phyloP scores from a whole-genome alignment of 345 rosid species.

The Punica granatum region DNA sequence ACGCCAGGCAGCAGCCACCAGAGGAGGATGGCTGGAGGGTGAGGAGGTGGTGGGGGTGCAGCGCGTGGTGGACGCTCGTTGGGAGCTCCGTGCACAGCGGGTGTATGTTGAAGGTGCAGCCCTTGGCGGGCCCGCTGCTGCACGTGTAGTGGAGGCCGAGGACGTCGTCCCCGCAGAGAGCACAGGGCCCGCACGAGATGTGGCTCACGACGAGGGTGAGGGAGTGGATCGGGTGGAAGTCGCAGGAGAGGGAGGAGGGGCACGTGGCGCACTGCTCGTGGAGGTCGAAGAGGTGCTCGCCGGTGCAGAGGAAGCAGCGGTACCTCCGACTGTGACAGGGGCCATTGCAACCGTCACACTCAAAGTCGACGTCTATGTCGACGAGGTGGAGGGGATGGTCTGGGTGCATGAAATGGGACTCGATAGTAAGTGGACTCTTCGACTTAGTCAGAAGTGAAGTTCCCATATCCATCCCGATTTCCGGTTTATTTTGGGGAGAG shows the following conservation, averaged over 20 bases:
- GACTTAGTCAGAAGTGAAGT: not conserved
- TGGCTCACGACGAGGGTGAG: conserved; percentile 18
- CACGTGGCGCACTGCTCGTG: conserved; percentile 33
- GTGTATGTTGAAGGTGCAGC: conserved; percentile 33
- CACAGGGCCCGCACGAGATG: conserved; percentile 12
- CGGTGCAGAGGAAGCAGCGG: conserved; percentile 22
- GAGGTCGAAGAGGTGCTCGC: conserved; percentile 16
- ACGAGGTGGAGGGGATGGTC: conserved; percentile 20
- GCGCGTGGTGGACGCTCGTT: conserved; percentile 16
- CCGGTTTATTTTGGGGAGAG: too few species aligned
- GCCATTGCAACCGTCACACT: conserved; percentile 31
- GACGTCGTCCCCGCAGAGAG: conserved; percentile 24
- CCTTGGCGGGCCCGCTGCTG: conserved; percentile 5
- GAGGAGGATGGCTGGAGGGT: conserved; percentile 14
- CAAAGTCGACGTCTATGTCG: conserved; percentile 14
- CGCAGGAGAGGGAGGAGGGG: conserved; percentile 22
- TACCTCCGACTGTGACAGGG: conserved; percentile 20
- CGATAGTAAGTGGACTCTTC: not conserved
- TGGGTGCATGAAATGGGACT: conserved; percentile 22
- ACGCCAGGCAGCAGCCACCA: conserved; percentile 20
- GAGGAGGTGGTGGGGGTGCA: conserved; percentile 26
- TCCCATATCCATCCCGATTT: not conserved
- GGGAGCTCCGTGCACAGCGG: conserved; percentile 31
- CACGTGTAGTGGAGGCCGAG: conserved; percentile 33
- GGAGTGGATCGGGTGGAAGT: conserved; percentile 25